Conservation (phyloP, 306 rosid species). For the Fagus sylvatica region DNA sequence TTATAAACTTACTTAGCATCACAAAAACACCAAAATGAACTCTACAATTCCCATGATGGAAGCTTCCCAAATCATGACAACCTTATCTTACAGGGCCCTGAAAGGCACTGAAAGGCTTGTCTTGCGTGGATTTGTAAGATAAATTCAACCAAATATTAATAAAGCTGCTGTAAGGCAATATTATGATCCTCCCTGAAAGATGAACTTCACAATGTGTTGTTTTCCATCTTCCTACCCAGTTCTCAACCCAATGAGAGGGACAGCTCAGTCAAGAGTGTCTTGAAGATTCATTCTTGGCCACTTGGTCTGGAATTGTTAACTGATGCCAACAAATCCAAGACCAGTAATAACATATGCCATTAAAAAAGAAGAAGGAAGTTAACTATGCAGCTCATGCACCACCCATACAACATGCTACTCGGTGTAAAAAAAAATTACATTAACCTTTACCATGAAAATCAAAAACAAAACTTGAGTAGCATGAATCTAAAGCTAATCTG, state of each 20-base stretch:
- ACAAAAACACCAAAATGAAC: too few species aligned
- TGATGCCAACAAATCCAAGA: neutral
- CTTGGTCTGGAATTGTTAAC: neutral
- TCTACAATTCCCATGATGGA: too few species aligned
- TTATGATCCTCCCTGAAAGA: neutral
- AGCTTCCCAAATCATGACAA: too few species aligned
- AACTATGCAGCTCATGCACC: too few species aligned
- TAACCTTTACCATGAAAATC: neutral
- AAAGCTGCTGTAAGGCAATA: neutral
- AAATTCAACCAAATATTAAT: too few species aligned
- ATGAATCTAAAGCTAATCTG: neutral
- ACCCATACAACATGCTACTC: too few species aligned
- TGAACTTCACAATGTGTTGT: neutral
- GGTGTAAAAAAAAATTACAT: neutral
- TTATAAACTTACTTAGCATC: too few species aligned
- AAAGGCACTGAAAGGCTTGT: too few species aligned
- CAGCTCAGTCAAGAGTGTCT: neutral
- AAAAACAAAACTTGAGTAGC: neutral
- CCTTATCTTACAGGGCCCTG: too few species aligned
- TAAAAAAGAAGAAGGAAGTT: too few species aligned
- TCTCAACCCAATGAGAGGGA: neutral
- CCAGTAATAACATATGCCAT: too few species aligned
- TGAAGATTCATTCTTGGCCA: neutral
- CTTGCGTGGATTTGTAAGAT: too few species aligned
- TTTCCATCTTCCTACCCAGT: neutral